Evolutionary conservation across 768 basidiomycete genomes (phyloP), one percentile per base, ranked within the genome.

Genomic region (Mycena haematopus): DNA sequence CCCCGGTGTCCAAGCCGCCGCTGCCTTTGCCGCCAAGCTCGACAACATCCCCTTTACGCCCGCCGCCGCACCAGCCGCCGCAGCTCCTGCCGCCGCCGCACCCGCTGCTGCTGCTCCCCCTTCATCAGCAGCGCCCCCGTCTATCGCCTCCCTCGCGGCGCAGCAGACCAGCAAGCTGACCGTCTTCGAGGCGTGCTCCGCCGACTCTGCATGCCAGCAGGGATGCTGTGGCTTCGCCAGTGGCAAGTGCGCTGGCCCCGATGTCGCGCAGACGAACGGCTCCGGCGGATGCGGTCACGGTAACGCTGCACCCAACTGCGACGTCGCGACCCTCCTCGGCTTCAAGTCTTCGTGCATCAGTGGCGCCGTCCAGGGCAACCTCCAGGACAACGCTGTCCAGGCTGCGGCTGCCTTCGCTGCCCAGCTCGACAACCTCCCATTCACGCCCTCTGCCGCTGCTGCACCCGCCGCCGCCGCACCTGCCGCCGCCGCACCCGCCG

Each of bases 181-280:
- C 29, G 29, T 31, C 29, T 31, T 31, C 29, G 29, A 31, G 29
- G 9, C 29, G 6, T 31, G 29, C 29, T 31, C 29, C 29, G 29
- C 29, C 29, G 29, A 31, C 29, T 31, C 29, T 9, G 9, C 4
- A 4, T 58, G 52, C 45, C 64, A 64, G 47, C 64, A 63, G n/a
- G 66, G 66, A 40, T 71, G 70, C 68, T 71, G 70, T 47, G 70
- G 62, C 38, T 69, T 69, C 68, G 44, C 49, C 29, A 54, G 45
- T 27, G 70, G 70, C 62, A 69, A 69, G 64, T 71, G 70, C 60
- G 70, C 70, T 29, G 70, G 70, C 54, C 55, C 70, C 27, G 62
- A 40, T 58, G 65, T 71, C 63, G 68, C 70, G 1, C 70, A 69
- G 58, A 57, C 62, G 58, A 67, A 68, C 56, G 70, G 69, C 62